Evolutionary conservation across 495 filamentous ascomycete genomes (phyloP).

Genomic region (Hyaloscypha hepaticicola): DNA sequence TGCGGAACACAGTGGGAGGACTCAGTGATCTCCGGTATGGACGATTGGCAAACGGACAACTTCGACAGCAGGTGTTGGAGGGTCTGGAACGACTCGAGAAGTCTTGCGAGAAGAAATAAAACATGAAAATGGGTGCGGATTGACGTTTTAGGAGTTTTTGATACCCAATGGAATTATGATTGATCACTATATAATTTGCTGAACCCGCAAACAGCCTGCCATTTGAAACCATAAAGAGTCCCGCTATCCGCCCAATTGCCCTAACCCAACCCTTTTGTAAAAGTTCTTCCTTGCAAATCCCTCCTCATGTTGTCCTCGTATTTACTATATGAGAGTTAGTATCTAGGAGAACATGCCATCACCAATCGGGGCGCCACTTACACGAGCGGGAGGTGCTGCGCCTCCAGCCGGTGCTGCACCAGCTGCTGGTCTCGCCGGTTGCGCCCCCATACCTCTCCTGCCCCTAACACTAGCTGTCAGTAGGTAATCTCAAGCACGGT

Average conservation of each 20-base stretch:
- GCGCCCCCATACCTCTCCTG: conserved; percentile 17
- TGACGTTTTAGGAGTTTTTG: conserved; percentile 7
- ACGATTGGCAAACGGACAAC: conserved; percentile 60
- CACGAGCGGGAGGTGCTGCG: conserved; percentile 22
- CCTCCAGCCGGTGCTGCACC: conserved; percentile 9
- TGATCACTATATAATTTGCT: conserved; percentile 27
- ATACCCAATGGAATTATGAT: conserved; percentile 33
- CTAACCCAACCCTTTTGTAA: conserved; percentile 10
- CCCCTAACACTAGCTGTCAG: conserved; percentile 20
- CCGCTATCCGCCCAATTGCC: conserved; percentile 14
- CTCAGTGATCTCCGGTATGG: conserved; percentile 85
- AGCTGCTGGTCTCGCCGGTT: conserved; percentile 12
- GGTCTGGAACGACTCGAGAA: conserved; percentile 63
- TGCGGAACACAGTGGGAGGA: conserved; percentile 62
- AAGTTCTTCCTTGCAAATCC: not conserved
- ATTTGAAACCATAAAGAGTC: conserved; percentile 2
- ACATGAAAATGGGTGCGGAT: not conserved
- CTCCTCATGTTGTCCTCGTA: not conserved
- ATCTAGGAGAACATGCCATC: conserved; percentile 22
- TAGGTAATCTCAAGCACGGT: not conserved
- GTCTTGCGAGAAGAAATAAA: conserved; percentile 49
- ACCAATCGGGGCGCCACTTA: conserved; percentile 26
- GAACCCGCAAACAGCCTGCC: not conserved
- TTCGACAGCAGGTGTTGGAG: conserved; percentile 58
- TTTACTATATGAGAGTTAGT: conserved; percentile 25